Percentiles rank a stretch among this genome's conserved stretches.
Conservation (phyloP, 129 eudicot genomes). For the Pittosporum tobira region DNA sequence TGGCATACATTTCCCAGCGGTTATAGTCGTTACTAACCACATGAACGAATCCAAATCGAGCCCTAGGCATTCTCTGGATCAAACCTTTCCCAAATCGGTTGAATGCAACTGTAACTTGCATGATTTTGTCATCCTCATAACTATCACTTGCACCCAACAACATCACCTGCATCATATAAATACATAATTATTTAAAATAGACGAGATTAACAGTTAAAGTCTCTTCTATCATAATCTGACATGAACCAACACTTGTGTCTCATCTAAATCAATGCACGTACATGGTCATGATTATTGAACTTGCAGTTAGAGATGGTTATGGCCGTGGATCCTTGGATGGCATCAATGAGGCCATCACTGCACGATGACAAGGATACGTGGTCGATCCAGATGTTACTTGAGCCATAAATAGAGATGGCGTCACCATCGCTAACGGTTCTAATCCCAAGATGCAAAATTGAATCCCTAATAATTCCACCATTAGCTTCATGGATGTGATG, state of each 20-base stretch:
- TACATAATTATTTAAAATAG: no score
- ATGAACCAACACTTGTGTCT: no score
- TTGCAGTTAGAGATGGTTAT: conserved; percentile 71
- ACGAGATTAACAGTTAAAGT: no score
- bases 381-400: conserved; percentile 58
- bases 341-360: conserved; percentile 66
- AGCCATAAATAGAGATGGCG: conserved; percentile 49
- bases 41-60: conserved; percentile 4
- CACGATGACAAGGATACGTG: conserved; percentile 44
- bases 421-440: conserved; percentile 77
- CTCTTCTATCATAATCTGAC: no score
- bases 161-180: conserved; percentile 6
- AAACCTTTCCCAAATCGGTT: conserved; percentile 8
- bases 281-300: conserved; percentile 59
- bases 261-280: conserved; percentile 3
- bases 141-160: conserved; percentile 10
- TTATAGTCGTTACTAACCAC: conserved; percentile 4
- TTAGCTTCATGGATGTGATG: conserved; percentile 37
- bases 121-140: background rate
- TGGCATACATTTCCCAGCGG: conserved; percentile 10
- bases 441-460: conserved; percentile 41
- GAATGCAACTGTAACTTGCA: background rate
- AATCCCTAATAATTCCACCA: conserved; percentile 63
- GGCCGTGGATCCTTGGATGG: conserved; percentile 57
- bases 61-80: conserved; percentile 11